Percentiles rank a stretch among this genome's conserved stretches.
phyloP scores from a whole-genome alignment of 2,329 filamentous ascomycete genomes.

The Zymoseptoria pseudotritici region DNA sequence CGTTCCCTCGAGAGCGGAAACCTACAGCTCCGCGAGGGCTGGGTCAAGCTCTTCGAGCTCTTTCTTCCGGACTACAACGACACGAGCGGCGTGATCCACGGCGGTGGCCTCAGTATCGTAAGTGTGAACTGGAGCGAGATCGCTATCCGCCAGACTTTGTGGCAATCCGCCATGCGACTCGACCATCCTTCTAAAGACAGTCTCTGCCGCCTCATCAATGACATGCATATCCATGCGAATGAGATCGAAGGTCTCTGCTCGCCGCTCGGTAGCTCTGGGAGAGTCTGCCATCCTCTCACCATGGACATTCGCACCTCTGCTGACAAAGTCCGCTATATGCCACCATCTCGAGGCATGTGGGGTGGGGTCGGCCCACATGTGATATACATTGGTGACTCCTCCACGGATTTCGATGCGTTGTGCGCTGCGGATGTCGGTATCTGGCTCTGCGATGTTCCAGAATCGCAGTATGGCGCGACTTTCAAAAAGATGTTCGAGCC shows the following conservation, averaged over 20 bases:
- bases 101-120: constrained; percentile 29
- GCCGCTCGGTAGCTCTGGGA: constrained; percentile 23
- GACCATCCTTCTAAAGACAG: neutral
- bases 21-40: constrained; percentile 33
- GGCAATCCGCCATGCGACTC: constrained; percentile 2
- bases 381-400: constrained; percentile 43
- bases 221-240: constrained; percentile 27
- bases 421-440: constrained; percentile 40
- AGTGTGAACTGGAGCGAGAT: constrained; percentile 43
- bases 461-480: constrained; percentile 6
- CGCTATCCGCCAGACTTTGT: constrained; percentile 31
- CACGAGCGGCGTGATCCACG: neutral
- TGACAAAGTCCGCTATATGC: constrained; percentile 34
- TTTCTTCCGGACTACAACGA: constrained; percentile 8
- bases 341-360: neutral
- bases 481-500: constrained; percentile 18
- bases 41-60: constrained; percentile 26
- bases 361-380: constrained; percentile 11
- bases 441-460: constrained; percentile 25
- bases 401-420: constrained; percentile 42
- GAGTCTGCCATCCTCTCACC: constrained; percentile 18
- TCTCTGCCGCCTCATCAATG: constrained; percentile 7
- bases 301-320: constrained; percentile 31
- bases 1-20: constrained; percentile 25
- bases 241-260: constrained; percentile 27